Base-by-base conservation (phyloP, 176 grass and related monocot species). In the Zizania latifolia region DNA sequence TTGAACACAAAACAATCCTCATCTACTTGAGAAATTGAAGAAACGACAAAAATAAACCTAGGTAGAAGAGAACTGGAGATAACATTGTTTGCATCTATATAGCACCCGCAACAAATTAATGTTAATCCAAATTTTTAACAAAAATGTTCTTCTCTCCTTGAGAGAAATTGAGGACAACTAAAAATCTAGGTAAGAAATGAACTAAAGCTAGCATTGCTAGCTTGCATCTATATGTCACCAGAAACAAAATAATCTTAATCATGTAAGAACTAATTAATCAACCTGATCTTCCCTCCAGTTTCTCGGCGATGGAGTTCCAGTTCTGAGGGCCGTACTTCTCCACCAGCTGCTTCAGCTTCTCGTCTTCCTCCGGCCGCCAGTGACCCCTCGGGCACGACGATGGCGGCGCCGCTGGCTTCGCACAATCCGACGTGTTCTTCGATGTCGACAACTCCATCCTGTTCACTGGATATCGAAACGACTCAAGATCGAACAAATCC, bases 221-320 rank as follows among this genome's bases (percentile, higher is more conserved):
- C n/a, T n/a, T 53, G 48, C 48, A 53, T 21, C 48, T 22, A 9
- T 46, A 45, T 53, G 9, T 13, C 7, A 53, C n/a, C 48, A 22
- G 7, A 53, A 53, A 53, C 0, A 37, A 50, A 38, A 62, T 21
- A 38, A 80, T 54, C 69, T 16, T 5, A 61, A 30, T 13, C 31
- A 33, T 50, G 63, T 58, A 69, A 50, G 63, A 68, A 35, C 57
- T 15, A 64, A 64, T 12, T 8, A 51, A 83, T 63, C 57, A 51
- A 97, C 90, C 94, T 93, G 94, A 97, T 89, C 94, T 93, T 8
- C 94, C 94, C 40, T 91, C 76, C 17, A 97, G 85, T 71, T 97
- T 93, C 74, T 97, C 88, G 16, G 94, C 90, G 74, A 97, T 91
- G 13, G 94, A 97, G 59, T 97, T 97, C 94, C 94, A 97, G 71